A percentile compares a stretch with the other conserved stretches of the same genome.
Conservation (phyloP, 441 rosid species). For the Aquilaria agallochum region DNA sequence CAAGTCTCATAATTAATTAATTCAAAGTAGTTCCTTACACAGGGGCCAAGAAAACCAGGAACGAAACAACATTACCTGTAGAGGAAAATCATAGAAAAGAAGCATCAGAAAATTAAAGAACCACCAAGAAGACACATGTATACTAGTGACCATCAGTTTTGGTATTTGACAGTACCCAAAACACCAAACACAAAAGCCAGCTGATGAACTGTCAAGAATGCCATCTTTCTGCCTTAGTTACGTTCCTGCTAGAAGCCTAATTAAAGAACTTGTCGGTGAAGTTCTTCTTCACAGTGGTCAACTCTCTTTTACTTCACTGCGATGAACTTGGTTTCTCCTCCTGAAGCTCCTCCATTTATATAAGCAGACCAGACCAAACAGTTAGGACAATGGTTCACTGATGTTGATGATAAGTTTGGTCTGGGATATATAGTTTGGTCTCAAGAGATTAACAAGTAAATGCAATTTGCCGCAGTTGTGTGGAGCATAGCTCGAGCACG, state of each 20-base stretch:
- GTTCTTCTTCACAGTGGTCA: constrained; percentile 8
- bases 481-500: no score
- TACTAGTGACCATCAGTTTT: neutral
- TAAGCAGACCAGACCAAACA: neutral
- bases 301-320: neutral
- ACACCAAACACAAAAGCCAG: constrained; percentile 61
- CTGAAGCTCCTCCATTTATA: constrained; percentile 6
- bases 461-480: no score
- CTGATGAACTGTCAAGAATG: constrained; percentile 23
- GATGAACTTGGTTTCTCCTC: constrained; percentile 1
- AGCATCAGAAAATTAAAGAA: neutral
- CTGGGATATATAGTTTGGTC: no score
- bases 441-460: no score
- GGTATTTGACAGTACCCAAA: constrained; percentile 30
- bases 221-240: constrained; percentile 28
- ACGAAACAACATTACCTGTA: constrained; percentile 58
- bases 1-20: no score
- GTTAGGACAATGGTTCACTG: neutral
- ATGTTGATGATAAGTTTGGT: no score
- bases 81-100: constrained; percentile 4
- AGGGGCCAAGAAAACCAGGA: constrained; percentile 74
- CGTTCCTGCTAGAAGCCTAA: neutral
- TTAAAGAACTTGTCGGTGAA: no score
- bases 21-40: constrained; percentile 36
- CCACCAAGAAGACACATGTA: neutral